phyloP scores from a whole-genome alignment of 2,329 filamentous ascomycete species.

The Neurospora sp. region DNA sequence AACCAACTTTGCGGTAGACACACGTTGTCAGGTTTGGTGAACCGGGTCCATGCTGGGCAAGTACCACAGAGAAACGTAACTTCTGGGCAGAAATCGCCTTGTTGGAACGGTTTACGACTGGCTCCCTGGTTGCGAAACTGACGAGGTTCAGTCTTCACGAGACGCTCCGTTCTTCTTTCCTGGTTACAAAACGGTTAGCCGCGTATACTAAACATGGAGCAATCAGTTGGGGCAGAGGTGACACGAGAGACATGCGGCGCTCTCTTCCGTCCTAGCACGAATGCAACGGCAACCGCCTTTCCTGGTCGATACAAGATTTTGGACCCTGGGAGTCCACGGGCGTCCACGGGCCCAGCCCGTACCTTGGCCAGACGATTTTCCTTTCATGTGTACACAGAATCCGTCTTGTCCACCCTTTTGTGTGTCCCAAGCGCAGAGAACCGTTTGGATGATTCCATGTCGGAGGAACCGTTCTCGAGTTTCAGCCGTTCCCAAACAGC shows the following conservation, averaged over 20 bases:
- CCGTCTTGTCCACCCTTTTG: background rate
- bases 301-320: background rate
- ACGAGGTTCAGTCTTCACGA: background rate
- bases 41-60: background rate
- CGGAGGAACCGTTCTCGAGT: background rate
- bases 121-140: background rate
- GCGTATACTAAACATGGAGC: background rate
- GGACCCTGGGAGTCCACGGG: background rate
- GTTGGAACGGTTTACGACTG: background rate
- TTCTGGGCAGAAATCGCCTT: background rate
- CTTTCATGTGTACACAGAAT: background rate
- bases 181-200: background rate
- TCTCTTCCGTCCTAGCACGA: slow-evolving; percentile 5
- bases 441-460: background rate
- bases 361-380: background rate
- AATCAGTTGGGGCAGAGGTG: slow-evolving; percentile 1
- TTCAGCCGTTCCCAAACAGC: background rate
- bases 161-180: background rate
- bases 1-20: background rate
- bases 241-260: slow-evolving; percentile 5
- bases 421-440: background rate
- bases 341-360: background rate
- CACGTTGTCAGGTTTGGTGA: background rate
- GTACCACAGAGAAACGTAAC: background rate
- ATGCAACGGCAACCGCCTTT: background rate